Percentiles rank a stretch among this genome's conserved stretches.
Evolutionary conservation across 1,284 basidiomycete genomes (phyloP).

Genomic region (Hemileia vastatrix): DNA sequence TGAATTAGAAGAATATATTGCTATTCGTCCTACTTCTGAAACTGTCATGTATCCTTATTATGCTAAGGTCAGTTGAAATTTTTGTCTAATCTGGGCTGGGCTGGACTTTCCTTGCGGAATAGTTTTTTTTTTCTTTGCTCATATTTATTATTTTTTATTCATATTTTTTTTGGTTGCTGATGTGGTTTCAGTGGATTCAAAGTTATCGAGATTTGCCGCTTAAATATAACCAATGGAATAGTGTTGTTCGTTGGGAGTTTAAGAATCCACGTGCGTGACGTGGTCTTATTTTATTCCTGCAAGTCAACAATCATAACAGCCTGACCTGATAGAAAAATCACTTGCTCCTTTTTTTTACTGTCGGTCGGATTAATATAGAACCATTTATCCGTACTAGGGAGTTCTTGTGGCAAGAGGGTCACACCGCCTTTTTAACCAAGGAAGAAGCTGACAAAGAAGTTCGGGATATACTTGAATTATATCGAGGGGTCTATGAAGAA

Average conservation of each 20-base stretch:
- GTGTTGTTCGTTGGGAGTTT: slow-evolving; percentile 98
- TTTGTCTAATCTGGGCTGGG: no score
- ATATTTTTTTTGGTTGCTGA: not conserved
- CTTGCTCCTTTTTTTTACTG: not conserved
- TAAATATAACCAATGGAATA: slow-evolving; percentile 99
- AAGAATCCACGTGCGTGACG: slow-evolving; percentile 76
- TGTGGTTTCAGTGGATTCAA: slow-evolving; percentile 90
- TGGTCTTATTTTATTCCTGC: not conserved
- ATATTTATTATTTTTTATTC: not conserved
- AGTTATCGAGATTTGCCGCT: slow-evolving; percentile 92
- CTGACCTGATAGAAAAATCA: not conserved
- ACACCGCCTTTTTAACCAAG: slow-evolving; percentile 87
- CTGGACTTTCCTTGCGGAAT: not conserved
- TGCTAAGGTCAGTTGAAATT: slow-evolving; percentile 31
- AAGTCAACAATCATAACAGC: not conserved
- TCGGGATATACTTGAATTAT: slow-evolving; percentile 85
- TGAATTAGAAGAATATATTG: slow-evolving; percentile 92
- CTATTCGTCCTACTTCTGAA: slow-evolving; percentile 95
- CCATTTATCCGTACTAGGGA: slow-evolving; percentile 98
- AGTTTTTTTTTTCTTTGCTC: not conserved
- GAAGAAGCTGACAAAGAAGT: slow-evolving; percentile 85
- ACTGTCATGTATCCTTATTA: slow-evolving; percentile 84
- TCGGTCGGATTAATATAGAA: slow-evolving; percentile 49
- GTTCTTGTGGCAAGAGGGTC: slow-evolving; percentile 99
- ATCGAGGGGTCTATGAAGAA: slow-evolving; percentile 92